Conservation (phyloP, 129 eudicot genomes). For the Saposhnikovia divaricata region DNA sequence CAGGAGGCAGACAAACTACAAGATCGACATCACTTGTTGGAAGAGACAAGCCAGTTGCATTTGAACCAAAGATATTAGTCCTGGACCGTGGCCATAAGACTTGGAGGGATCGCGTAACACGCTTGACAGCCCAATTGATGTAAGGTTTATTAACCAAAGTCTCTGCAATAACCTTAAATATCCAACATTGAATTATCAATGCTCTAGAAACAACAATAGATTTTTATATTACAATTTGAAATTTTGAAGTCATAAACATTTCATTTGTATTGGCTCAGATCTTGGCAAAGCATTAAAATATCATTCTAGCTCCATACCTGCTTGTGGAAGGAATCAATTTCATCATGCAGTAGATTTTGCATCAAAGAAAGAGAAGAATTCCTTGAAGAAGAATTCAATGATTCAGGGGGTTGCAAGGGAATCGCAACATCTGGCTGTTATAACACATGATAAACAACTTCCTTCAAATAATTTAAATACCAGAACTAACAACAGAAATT, state of each 20-base stretch:
- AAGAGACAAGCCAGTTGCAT: slow-evolving; percentile 90
- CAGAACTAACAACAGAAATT: not conserved
- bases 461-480: not conserved
- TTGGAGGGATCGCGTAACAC: slow-evolving; percentile 91
- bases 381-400: slow-evolving; percentile 30
- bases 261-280: not conserved
- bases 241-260: not conserved
- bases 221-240: not conserved
- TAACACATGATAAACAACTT: not conserved
- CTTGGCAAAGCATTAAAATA: not conserved
- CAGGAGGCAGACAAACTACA: slow-evolving; percentile 96
- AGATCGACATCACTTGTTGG: slow-evolving; percentile 95
- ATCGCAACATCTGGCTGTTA: slow-evolving; percentile 76
- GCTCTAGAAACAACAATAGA: not conserved
- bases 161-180: slow-evolving; percentile 54
- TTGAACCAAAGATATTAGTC: slow-evolving; percentile 83
- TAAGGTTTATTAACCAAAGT: slow-evolving; percentile 67
- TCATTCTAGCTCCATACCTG: slow-evolving; percentile 34
- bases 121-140: slow-evolving; percentile 90
- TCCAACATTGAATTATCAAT: slow-evolving; percentile 10
- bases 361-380: slow-evolving; percentile 54
- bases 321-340: slow-evolving; percentile 75
- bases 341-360: slow-evolving; percentile 66
- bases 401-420: slow-evolving; percentile 78
- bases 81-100: slow-evolving; percentile 96